Evolutionary conservation across 2,329 filamentous ascomycete species (phyloP), one percentile per base, ranked within the genome.

Genomic region (Sarocladiaceae sp.): DNA sequence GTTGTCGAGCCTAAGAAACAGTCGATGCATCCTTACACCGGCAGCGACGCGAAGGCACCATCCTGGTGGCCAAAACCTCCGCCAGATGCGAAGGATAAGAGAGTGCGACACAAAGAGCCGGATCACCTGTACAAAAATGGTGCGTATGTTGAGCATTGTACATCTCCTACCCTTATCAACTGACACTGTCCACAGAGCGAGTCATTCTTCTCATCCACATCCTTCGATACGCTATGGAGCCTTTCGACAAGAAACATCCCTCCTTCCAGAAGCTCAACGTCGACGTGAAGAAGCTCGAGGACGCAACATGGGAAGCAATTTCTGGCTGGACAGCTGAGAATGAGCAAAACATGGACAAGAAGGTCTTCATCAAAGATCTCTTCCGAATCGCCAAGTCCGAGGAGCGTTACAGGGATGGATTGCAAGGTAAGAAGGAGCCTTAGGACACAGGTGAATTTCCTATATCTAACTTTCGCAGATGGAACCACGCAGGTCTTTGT

Each of bases 1-100:
- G 72, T 78, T 2, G 78, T 88, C 2, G 83, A 85, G 53, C 85
- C 85, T 0, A 87, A 85, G 63, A 89, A 89, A 60, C 84, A 88
- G 60, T 82, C 82, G 0, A 82, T 77, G 15, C 80, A 85, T 53
- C 84, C 85, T 0, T 89, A 89, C 55, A 84, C 80, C 1, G 70
- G 72, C n/a, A 76, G 73, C 24, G 74, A 82, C 35, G 73, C 73
- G 24, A 80, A 77, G 51, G 75, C 75, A 1, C 79, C 81, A 0
- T 74, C 75, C 43, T 85, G 82, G 82, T 85, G 82, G 82, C 81
- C 81, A 2, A 69, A 74, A 55, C 64, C 69, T 6, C 72, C 74
- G 71, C 68, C 74, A 0, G 55, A 62, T 1, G 66, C 68, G 1
- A 69, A 72, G 45, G 67, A 73, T 27, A 69, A 77, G 37, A 70